These are phyloP conservation scores for Ascochyta rabiei DNA, from an alignment of 2,329 filamentous ascomycete genomes.

Conservation along the genomic window DNA sequence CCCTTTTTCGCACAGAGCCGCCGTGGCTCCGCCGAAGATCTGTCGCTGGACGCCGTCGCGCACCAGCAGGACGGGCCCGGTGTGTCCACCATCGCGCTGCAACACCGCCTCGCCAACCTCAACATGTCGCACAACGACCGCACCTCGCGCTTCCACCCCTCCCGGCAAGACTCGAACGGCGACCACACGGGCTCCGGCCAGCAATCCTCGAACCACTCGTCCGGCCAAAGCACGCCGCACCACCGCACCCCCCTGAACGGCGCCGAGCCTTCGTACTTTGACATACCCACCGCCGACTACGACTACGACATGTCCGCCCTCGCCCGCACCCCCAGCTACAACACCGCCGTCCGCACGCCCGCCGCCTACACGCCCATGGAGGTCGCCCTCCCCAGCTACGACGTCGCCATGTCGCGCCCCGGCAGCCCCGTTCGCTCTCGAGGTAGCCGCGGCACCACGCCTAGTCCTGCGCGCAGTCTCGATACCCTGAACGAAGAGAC, in stretches of 20 bases:
- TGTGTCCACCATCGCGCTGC: slow-evolving; percentile 66
- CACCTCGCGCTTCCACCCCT: slow-evolving; percentile 29
- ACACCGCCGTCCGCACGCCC: slow-evolving; percentile 56
- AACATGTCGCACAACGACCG: slow-evolving; percentile 46
- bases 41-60: slow-evolving; percentile 60
- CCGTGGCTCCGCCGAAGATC: slow-evolving; percentile 80
- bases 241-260: slow-evolving; percentile 30
- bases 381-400: slow-evolving; percentile 52
- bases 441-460: slow-evolving; percentile 39
- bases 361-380: slow-evolving; percentile 48
- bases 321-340: slow-evolving; percentile 58
- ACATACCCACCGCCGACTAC: slow-evolving; percentile 31
- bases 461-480: slow-evolving; percentile 42
- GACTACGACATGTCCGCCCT: slow-evolving; percentile 56
- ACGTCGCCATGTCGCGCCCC: slow-evolving; percentile 53
- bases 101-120: slow-evolving; percentile 68
- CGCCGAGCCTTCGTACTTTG: slow-evolving; percentile 31
- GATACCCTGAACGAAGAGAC: slow-evolving; percentile 47
- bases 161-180: slow-evolving; percentile 11
- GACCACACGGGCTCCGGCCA: slow-evolving; percentile 21
- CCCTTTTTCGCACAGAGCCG: slow-evolving; percentile 75
- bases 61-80: slow-evolving; percentile 43
- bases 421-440: slow-evolving; percentile 45
- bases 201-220: slow-evolving; percentile 39
- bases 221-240: slow-evolving; percentile 45